Evolutionary conservation across 1,284 basidiomycete genomes (phyloP).

Genomic region (Gomphus bonarii): DNA sequence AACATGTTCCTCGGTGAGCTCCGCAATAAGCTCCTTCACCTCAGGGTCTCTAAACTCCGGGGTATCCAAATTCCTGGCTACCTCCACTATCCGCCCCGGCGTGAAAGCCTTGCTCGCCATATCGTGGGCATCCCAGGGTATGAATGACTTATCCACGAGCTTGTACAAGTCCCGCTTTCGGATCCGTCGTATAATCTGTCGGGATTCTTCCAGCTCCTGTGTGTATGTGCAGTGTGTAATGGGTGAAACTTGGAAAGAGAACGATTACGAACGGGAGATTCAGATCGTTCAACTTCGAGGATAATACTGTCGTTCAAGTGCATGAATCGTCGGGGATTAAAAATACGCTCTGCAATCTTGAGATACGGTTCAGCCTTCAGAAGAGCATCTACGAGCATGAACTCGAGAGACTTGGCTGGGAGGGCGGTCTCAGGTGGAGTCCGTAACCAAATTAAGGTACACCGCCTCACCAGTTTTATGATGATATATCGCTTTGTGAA

Average conservation of each 20-base stretch:
- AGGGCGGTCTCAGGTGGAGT: not conserved
- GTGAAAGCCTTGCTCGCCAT: conserved; percentile 39
- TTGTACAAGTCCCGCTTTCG: conserved; percentile 54
- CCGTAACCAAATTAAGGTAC: not conserved
- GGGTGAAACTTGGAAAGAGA: not conserved
- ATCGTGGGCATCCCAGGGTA: conserved; percentile 36
- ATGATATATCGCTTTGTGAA: conserved; percentile 69
- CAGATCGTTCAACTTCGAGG: conserved; percentile 42
- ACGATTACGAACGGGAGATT: conserved; percentile 10
- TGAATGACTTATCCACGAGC: conserved; percentile 55
- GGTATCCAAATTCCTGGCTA: conserved; percentile 26
- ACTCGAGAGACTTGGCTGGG: conserved; percentile 62
- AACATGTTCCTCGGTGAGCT: conserved; percentile 38
- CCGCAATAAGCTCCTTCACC: conserved; percentile 22
- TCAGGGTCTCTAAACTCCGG: conserved; percentile 8
- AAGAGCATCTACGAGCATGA: conserved; percentile 70
- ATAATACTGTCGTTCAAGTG: conserved; percentile 59
- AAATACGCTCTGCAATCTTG: conserved; percentile 46
- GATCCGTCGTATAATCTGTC: conserved; percentile 50
- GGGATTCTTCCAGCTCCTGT: conserved; percentile 50
- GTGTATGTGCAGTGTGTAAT: not conserved
- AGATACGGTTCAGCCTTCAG: conserved; percentile 51
- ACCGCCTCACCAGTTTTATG: conserved; percentile 53
- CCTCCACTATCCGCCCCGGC: conserved; percentile 40
- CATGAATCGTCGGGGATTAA: conserved; percentile 46